Base-by-base conservation (phyloP, 805 yeast genomes). In the Priceomyces carsonii region DNA sequence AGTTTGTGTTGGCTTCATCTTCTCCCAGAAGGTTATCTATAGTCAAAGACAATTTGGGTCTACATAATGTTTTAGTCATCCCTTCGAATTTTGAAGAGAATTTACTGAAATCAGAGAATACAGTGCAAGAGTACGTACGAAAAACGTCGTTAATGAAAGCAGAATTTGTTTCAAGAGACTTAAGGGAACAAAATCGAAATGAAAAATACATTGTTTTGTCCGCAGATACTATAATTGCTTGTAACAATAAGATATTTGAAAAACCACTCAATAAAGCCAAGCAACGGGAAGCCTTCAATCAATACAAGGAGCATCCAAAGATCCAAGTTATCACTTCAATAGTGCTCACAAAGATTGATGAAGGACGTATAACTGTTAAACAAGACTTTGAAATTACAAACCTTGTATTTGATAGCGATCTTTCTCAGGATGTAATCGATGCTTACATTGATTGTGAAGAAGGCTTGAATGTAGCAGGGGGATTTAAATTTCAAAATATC, bases 391-490 rank as follows among this genome's bases (percentile, higher is more conserved):
- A 63, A n/a, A 63, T 62, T 4, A 62, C 73, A 7, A 66, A 59
- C 9, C 71, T 75, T 5, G 81, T 77, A 37, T 66, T 80, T 29
- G 57, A 48, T 29, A 43, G 61, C 6, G 38, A 52, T 1, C 59
- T 80, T 9, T 69, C 79, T 1, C 79, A 77, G 44, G 77, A 68
- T n/a, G 66, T 81, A 25, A 50, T 91, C 3, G 51, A 72, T 17
- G 63, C 69, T 10, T 91, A 91, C 56, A 82, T 85, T 8, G 71
- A 70, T 2, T 63, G 80, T 2, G 82, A 73, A 15, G 97, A 91
- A 55, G 98, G 93, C 1, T 37, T 69, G 6, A 73, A 73, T 31
- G 97, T 86, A 1, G 96, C 98, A 2, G 99, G 97, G 5, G 99
- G 99, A 1, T 90, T 86, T 63, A 80, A 80, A 48, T 80, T 84